Evolutionary conservation across 2,329 filamentous ascomycete genomes (phyloP), one percentile per base, ranked within the genome.

Genomic region (Aspergillus clavatus): DNA sequence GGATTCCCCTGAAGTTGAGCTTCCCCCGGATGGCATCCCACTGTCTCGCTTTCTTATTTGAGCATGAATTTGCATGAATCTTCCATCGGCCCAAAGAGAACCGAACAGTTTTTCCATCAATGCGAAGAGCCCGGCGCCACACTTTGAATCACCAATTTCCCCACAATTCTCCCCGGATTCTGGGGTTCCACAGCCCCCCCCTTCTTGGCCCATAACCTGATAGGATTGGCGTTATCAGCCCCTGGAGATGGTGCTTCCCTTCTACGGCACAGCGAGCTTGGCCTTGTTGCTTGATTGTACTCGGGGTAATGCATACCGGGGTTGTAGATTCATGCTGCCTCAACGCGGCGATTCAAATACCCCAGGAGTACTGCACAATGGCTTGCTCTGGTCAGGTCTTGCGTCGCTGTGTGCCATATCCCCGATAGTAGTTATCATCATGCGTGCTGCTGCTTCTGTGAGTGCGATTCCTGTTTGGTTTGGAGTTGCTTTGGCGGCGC

Each of bases 21-120:
- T 8, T 10, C 14, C 29, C 29, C 29, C 29, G 29, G n/a, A n/a
- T n/a, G n/a, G n/a, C n/a, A n/a, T n/a, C n/a, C n/a, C n/a, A n/a
- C n/a, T n/a, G n/a, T n/a, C n/a, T n/a, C n/a, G n/a, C n/a, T n/a
- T n/a, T n/a, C n/a, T n/a, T n/a, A n/a, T 10, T 33, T 8, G 36
- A 46, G n/a, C 41, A n/a, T n/a, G n/a, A n/a, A n/a, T n/a, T n/a
- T n/a, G n/a, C n/a, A n/a, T n/a, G n/a, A n/a, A n/a, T n/a, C n/a
- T n/a, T 33, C 38, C 21, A 40, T 53, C 50, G 54, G 55, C 50
- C 24, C 18, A 58, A 42, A 26, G 28, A 29, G 35, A 28, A 18
- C 53, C 56, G 55, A 58, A 33, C 6, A 43, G 46, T 48, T 56
- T 50, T 38, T 52, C 54, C 53, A 42, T 48, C 45, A 43, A 35